Evolutionary conservation across 768 basidiomycete genomes (phyloP).

Genomic region (Inosperma sp.): DNA sequence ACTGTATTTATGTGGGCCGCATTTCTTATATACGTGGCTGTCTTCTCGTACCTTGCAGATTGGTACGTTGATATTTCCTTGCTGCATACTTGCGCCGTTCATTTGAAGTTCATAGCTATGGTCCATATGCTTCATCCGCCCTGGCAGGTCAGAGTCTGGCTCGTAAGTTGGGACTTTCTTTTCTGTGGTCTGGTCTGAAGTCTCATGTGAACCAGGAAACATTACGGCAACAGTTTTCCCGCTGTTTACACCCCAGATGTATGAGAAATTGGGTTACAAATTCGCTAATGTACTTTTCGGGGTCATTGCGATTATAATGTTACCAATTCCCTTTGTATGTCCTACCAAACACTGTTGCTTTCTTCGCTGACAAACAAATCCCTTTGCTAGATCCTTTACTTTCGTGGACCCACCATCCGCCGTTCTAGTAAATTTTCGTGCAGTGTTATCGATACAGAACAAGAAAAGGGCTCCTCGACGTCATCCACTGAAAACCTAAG

Average conservation of each 20-base stretch:
- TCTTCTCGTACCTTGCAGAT: slow-evolving; percentile 61
- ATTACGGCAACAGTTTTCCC: slow-evolving; percentile 51
- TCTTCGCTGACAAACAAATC: slow-evolving; percentile 4
- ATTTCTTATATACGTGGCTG: slow-evolving; percentile 55
- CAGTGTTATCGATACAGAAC: slow-evolving; percentile 29
- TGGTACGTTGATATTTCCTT: slow-evolving; percentile 36
- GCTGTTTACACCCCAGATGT: slow-evolving; percentile 60
- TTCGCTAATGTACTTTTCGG: slow-evolving; percentile 61
- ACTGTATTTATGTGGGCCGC: slow-evolving; percentile 44
- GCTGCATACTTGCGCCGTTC: background rate
- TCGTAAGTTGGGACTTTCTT: slow-evolving; percentile 32
- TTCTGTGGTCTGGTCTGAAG: background rate
- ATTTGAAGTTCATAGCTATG: slow-evolving; percentile 35
- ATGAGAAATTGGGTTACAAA: slow-evolving; percentile 46
- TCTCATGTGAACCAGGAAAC: slow-evolving; percentile 36
- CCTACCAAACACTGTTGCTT: background rate
- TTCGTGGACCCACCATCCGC: slow-evolving; percentile 40
- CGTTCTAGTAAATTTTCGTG: slow-evolving; percentile 38
- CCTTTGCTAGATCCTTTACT: slow-evolving; percentile 37
- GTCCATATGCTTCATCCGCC: slow-evolving; percentile 63
- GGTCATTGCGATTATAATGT: slow-evolving; percentile 46
- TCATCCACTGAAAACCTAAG: no score
- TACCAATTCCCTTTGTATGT: slow-evolving; percentile 59
- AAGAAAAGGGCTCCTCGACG: background rate
- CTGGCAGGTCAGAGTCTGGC: slow-evolving; percentile 63